phyloP scores from a whole-genome alignment of 495 filamentous ascomycete species.

The Aspergillus indologenus region DNA sequence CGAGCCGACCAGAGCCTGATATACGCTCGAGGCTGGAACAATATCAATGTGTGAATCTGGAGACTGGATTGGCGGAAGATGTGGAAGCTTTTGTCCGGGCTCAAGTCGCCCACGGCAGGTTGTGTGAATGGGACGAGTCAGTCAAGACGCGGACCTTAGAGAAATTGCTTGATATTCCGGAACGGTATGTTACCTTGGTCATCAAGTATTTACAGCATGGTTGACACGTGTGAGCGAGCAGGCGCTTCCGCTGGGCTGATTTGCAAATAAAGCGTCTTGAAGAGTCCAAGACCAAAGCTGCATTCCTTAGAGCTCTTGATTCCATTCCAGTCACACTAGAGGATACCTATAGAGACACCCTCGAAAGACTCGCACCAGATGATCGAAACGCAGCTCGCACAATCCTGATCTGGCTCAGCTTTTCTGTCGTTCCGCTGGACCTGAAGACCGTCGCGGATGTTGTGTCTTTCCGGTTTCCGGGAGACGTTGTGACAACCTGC shows the following conservation, averaged over 20 bases:
- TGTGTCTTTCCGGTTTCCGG: neutral
- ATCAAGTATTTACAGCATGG: neutral
- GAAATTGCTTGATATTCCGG: slow-evolving; percentile 3
- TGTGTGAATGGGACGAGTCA: neutral
- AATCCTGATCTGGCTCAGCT: slow-evolving; percentile 6
- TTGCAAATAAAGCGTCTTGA: slow-evolving; percentile 12
- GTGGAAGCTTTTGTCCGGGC: slow-evolving; percentile 11
- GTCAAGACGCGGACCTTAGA: neutral
- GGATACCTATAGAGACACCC: slow-evolving; percentile 4
- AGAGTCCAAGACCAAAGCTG: neutral
- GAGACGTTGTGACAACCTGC: neutral
- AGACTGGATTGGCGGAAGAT: slow-evolving; percentile 7
- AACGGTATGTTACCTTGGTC: slow-evolving; percentile 11
- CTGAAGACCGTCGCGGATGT: neutral
- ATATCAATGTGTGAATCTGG: slow-evolving; percentile 1
- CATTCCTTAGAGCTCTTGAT: neutral
- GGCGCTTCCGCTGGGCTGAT: slow-evolving; percentile 18
- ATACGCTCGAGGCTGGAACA: slow-evolving; percentile 1
- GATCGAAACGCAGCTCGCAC: neutral
- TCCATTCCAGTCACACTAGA: slow-evolving; percentile 4
- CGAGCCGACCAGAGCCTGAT: slow-evolving; percentile 11
- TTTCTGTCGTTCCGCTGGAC: neutral
- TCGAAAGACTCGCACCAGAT: neutral
- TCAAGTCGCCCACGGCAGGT: neutral
- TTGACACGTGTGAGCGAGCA: slow-evolving; percentile 1